phyloP scores from a whole-genome alignment of 768 basidiomycete species.

The Leccinum subgranulosum region DNA sequence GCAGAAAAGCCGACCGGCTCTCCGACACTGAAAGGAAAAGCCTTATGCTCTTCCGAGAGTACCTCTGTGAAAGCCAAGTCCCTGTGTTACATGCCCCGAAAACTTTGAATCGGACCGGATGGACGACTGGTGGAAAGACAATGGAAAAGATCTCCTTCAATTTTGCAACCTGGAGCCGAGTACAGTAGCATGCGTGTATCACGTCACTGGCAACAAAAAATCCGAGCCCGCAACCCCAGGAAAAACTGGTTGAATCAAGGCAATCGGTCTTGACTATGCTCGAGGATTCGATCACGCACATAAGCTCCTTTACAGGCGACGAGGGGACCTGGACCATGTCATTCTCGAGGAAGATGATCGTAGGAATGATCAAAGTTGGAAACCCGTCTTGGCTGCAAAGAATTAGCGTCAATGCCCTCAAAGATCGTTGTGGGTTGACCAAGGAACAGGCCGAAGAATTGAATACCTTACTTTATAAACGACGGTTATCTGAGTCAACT shows the following conservation, averaged over 20 bases:
- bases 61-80: conserved; percentile 36
- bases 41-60: conserved; percentile 35
- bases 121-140: conserved; percentile 32
- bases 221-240: not conserved
- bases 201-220: conserved; percentile 16
- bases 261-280: conserved; percentile 16
- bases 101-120: conserved; percentile 8
- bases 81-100: conserved; percentile 41
- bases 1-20: conserved; percentile 31
- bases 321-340: conserved; percentile 19
- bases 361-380: conserved; percentile 11
- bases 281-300: conserved; percentile 21
- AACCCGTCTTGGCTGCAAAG: conserved; percentile 3
- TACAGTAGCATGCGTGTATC: conserved; percentile 28
- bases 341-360: conserved; percentile 17
- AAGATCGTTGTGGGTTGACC: conserved; percentile 12
- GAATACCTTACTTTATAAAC: conserved; percentile 1
- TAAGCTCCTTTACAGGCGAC: conserved; percentile 10
- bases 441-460: conserved; percentile 1
- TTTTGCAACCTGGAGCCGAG: conserved; percentile 4
- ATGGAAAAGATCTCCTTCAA: conserved; percentile 13
- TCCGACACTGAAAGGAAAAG: conserved; percentile 24
- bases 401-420: conserved; percentile 6
- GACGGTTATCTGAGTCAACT: not conserved
- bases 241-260: conserved; percentile 13